A percentile compares a stretch with the other conserved stretches of the same genome.
These are phyloP conservation scores for Arachnopeziza araneosa DNA, from an alignment of 2,329 filamentous ascomycete species.

Conservation along the genomic window DNA sequence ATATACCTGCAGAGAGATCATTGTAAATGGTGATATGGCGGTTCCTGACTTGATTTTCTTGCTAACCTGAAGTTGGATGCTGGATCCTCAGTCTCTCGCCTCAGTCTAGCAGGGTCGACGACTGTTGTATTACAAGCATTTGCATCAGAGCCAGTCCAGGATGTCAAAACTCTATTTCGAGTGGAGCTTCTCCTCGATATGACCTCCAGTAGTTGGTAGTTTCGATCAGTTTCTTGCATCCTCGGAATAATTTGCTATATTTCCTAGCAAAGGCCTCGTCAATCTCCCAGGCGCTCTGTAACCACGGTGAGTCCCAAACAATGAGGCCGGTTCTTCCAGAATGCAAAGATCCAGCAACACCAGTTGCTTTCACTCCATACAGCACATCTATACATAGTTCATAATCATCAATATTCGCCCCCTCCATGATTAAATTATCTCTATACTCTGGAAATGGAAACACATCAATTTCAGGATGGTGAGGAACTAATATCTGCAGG, in stretches of 20 bases:
- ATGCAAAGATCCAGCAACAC: not conserved
- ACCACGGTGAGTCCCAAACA: slow-evolving; percentile 1
- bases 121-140: not conserved
- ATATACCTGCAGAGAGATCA: not conserved
- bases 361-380: not conserved
- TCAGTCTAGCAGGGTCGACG: not conserved
- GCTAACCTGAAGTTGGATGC: not conserved
- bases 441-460: slow-evolving; percentile 19
- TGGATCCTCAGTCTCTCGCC: not conserved
- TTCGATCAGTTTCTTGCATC: not conserved
- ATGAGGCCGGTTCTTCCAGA: not conserved
- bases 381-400: not conserved
- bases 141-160: not conserved
- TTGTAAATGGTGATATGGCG: not conserved
- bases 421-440: slow-evolving; percentile 17
- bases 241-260: not conserved
- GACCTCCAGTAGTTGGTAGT: not conserved
- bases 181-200: not conserved
- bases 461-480: slow-evolving; percentile 13
- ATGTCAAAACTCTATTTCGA: not conserved
- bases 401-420: not conserved
- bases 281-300: not conserved
- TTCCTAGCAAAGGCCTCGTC: not conserved
- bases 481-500: slow-evolving; percentile 10
- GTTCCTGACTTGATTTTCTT: not conserved